These are phyloP conservation scores for Quercus phellos DNA, from an alignment of 331 rosid genomes.

Conservation along the genomic window DNA sequence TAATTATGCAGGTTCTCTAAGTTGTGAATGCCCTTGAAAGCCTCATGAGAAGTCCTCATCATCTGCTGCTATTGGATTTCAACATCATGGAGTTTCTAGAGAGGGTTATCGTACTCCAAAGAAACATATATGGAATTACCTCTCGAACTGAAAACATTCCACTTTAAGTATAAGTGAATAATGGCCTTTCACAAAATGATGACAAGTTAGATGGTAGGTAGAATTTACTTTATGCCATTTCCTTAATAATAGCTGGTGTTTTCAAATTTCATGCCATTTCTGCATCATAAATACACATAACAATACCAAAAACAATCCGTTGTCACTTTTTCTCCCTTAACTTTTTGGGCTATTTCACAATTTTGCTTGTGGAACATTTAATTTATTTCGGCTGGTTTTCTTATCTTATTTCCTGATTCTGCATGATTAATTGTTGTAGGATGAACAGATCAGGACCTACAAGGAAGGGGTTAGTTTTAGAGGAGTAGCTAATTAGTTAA, in stretches of 20 bases:
- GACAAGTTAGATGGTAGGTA: constrained; percentile 38
- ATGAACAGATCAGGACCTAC: constrained; percentile 65
- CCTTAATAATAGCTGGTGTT: not conserved
- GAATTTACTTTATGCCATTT: not conserved
- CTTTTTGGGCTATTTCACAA: too few species aligned
- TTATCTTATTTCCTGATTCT: constrained; percentile 17
- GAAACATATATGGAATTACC: constrained; percentile 17
- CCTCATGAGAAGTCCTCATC: constrained; percentile 32
- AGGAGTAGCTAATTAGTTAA: constrained; percentile 68
- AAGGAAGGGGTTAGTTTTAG: constrained; percentile 75
- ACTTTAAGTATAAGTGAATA: constrained; percentile 27
- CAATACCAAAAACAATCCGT: too few species aligned
- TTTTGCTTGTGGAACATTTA: too few species aligned
- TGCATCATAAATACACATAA: not conserved
- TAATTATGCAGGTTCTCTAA: constrained; percentile 28
- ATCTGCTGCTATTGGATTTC: constrained; percentile 25
- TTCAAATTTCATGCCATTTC: not conserved
- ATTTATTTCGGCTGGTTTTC: not conserved
- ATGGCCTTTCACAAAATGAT: constrained; percentile 24
- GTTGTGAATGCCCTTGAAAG: constrained; percentile 33
- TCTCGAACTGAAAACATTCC: constrained; percentile 19
- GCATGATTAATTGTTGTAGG: constrained; percentile 46
- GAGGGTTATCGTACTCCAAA: not conserved
- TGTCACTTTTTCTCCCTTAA: too few species aligned
- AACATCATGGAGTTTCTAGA: constrained; percentile 18